Evolutionary conservation across 805 yeast species (phyloP).

Genomic region (Metschnikowia picachoensis): DNA sequence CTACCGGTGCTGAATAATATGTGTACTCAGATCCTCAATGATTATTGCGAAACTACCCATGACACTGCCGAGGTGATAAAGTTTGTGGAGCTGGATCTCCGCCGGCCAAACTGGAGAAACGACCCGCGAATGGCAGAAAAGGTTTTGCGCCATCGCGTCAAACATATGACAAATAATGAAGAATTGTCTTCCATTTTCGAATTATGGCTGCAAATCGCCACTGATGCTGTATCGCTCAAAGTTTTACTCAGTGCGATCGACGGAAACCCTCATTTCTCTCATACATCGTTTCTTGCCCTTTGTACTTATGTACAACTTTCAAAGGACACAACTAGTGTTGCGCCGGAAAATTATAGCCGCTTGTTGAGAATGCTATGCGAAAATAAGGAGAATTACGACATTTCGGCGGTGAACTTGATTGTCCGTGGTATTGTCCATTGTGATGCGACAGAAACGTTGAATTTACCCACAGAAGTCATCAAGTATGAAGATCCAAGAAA

Average conservation of each 20-base stretch:
- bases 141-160: conserved; percentile 18
- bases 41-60: conserved; percentile 29
- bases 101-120: conserved; percentile 25
- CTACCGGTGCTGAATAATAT: conserved; percentile 34
- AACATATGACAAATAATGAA: conserved; percentile 4
- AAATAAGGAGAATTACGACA: conserved; percentile 4
- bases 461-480: conserved; percentile 8
- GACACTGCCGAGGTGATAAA: conserved; percentile 24
- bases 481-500: not conserved
- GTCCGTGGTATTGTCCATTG: conserved; percentile 14
- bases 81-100: conserved; percentile 35
- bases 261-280: conserved; percentile 6
- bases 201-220: not conserved
- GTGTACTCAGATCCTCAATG: conserved; percentile 30
- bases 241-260: conserved; percentile 10
- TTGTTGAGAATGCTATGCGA: conserved; percentile 7
- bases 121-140: conserved; percentile 29
- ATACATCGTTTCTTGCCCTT: conserved; percentile 4
- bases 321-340: not conserved
- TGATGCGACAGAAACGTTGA: conserved; percentile 12
- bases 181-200: conserved; percentile 3
- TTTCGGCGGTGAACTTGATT: conserved; percentile 1
- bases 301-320: conserved; percentile 5
- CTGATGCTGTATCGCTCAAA: conserved; percentile 12
- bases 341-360: conserved; percentile 14